Percentiles rank a stretch among this genome's conserved stretches.
Conservation (phyloP, 1,139 yeast genomes). For the Magnusiomyces tetraspermus region DNA sequence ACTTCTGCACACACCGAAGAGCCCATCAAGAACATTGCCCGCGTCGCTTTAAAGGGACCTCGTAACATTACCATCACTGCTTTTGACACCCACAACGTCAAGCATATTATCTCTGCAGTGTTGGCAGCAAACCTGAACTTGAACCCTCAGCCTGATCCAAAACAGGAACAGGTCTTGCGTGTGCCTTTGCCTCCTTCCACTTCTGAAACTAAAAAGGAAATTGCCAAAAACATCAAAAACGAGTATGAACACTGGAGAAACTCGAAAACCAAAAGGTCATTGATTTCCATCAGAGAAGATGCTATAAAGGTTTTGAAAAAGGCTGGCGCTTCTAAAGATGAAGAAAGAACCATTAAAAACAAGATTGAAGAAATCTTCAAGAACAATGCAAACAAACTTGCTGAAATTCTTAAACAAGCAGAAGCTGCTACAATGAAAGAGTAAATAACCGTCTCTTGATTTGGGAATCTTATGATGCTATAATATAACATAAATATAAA, state of each 20-base stretch:
- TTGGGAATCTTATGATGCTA: neutral
- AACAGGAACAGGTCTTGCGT: slow-evolving; percentile 62
- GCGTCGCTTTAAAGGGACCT: slow-evolving; percentile 63
- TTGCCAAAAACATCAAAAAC: slow-evolving; percentile 48
- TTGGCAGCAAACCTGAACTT: slow-evolving; percentile 59
- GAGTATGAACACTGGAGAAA: slow-evolving; percentile 56
- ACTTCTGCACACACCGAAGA: slow-evolving; percentile 41
- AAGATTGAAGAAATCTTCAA: slow-evolving; percentile 65
- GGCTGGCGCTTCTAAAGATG: slow-evolving; percentile 36
- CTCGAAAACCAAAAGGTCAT: slow-evolving; percentile 43
- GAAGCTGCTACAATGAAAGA: slow-evolving; percentile 12
- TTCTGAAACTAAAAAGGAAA: slow-evolving; percentile 53
- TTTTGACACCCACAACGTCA: slow-evolving; percentile 67
- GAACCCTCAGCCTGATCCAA: slow-evolving; percentile 68
- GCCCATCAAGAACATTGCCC: slow-evolving; percentile 57
- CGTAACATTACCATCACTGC: slow-evolving; percentile 63
- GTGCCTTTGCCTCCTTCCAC: slow-evolving; percentile 71
- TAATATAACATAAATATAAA: neutral
- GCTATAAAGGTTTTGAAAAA: slow-evolving; percentile 53
- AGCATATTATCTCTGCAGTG: slow-evolving; percentile 60
- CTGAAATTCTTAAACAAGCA: slow-evolving; percentile 42
- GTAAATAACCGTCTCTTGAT: neutral
- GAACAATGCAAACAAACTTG: slow-evolving; percentile 48
- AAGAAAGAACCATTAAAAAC: slow-evolving; percentile 38
- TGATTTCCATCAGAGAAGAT: slow-evolving; percentile 54